Percentiles rank a stretch among this genome's conserved stretches.
Evolutionary conservation across 352 stramenopile species (phyloP).

Genomic region (Pythium rishiriense): DNA sequence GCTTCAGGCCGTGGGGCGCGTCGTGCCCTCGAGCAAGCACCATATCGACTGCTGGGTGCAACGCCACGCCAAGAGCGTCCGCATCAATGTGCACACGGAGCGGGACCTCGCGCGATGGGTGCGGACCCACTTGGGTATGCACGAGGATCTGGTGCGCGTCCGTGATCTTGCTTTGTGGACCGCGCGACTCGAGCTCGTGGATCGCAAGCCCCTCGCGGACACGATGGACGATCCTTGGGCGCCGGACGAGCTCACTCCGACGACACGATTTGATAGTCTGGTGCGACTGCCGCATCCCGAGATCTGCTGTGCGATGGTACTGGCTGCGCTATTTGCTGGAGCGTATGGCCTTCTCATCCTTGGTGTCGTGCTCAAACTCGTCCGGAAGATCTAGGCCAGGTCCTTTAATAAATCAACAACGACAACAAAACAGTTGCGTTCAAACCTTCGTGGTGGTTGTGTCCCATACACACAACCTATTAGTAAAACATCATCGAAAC

Average conservation of each 20-base stretch:
- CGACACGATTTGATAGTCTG: too few relatives aligned
- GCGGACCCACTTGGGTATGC: not conserved
- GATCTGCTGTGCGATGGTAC: not conserved
- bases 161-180: not conserved
- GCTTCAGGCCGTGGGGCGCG: not conserved
- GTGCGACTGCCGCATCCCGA: not conserved
- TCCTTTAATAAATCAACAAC: not conserved
- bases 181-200: not conserved
- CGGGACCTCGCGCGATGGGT: conserved; percentile 5
- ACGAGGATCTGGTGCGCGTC: not conserved
- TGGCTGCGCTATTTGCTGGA: not conserved
- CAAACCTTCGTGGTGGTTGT: too few relatives aligned
- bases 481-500: too few relatives aligned
- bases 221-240: not conserved
- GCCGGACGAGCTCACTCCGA: not conserved
- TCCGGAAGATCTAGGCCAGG: conserved; percentile 1
- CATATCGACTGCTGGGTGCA: not conserved
- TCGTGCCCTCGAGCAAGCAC: not conserved
- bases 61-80: not conserved
- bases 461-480: too few relatives aligned
- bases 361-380: conserved; percentile 2
- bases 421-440: not conserved
- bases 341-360: conserved; percentile 5
- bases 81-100: not conserved
- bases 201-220: not conserved